Conservation (phyloP, 2,329 filamentous ascomycete species). For the Microascus cirrosus region DNA sequence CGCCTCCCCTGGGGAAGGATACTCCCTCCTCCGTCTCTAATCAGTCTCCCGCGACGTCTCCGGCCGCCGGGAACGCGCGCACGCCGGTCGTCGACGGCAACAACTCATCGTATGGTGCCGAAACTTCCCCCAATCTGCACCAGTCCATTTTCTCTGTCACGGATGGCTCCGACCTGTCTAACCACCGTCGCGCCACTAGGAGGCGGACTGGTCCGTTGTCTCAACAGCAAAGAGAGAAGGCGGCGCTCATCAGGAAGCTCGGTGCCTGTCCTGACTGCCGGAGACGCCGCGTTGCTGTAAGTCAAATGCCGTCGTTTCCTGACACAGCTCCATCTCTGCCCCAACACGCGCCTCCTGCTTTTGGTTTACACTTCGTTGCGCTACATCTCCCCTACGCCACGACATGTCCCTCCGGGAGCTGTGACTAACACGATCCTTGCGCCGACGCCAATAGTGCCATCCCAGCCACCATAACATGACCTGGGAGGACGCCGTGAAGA, state of each 20-base stretch:
- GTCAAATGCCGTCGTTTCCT: constrained; percentile 14
- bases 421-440: background rate
- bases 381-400: background rate
- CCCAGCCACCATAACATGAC: constrained; percentile 50
- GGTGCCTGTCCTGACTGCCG: constrained; percentile 47
- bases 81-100: constrained; percentile 12
- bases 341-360: background rate
- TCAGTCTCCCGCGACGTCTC: constrained; percentile 30
- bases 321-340: constrained; percentile 1
- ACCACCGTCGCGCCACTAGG: constrained; percentile 42
- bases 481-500: constrained; percentile 46
- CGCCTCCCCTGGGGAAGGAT: constrained; percentile 30
- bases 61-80: constrained; percentile 14
- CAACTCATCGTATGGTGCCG: constrained; percentile 18
- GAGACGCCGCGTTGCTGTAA: constrained; percentile 46
- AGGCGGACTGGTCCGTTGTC: constrained; percentile 49
- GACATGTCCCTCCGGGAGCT: background rate
- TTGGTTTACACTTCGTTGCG: background rate
- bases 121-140: constrained; percentile 36
- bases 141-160: constrained; percentile 44
- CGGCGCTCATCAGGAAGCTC: constrained; percentile 47
- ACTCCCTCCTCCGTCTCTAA: constrained; percentile 43
- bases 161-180: constrained; percentile 42
- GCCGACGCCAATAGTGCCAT: constrained; percentile 32
- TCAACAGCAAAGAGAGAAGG: constrained; percentile 45